phyloP scores from a whole-genome alignment of 2,329 filamentous ascomycete genomes.

The Juglanconis oblonga region DNA sequence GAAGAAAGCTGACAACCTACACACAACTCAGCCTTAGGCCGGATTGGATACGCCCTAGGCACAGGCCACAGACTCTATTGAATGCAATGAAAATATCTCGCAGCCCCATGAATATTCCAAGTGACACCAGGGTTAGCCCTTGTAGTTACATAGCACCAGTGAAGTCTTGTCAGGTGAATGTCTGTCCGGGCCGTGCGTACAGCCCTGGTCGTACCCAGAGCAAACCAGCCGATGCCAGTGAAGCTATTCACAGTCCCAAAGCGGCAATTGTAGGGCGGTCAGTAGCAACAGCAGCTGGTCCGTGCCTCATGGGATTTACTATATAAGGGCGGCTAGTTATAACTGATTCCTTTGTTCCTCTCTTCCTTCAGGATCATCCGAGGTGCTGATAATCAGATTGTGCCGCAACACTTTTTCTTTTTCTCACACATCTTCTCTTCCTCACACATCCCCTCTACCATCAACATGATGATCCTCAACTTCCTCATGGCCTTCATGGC shows the following conservation, averaged over 20 bases:
- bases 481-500: neutral
- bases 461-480: neutral
- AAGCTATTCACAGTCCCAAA: neutral
- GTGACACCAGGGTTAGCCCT: too few relatives aligned
- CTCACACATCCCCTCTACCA: neutral
- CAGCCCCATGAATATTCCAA: too few relatives aligned
- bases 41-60: too few relatives aligned
- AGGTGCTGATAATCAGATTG: neutral
- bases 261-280: neutral
- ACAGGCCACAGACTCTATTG: too few relatives aligned
- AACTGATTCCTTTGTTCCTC: neutral
- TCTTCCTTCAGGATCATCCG: neutral
- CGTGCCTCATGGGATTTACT: neutral
- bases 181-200: too few relatives aligned
- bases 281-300: neutral
- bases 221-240: neutral
- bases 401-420: neutral
- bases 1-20: too few relatives aligned
- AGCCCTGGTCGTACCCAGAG: too few relatives aligned
- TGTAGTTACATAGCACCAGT: too few relatives aligned
- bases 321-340: neutral
- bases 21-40: too few relatives aligned
- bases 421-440: too few relatives aligned
- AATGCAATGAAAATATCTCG: too few relatives aligned
- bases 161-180: too few relatives aligned